These are phyloP conservation scores for Coemansia sp. DNA, from an alignment of 192 early-diverging fungal species.

Conservation along the genomic window DNA sequence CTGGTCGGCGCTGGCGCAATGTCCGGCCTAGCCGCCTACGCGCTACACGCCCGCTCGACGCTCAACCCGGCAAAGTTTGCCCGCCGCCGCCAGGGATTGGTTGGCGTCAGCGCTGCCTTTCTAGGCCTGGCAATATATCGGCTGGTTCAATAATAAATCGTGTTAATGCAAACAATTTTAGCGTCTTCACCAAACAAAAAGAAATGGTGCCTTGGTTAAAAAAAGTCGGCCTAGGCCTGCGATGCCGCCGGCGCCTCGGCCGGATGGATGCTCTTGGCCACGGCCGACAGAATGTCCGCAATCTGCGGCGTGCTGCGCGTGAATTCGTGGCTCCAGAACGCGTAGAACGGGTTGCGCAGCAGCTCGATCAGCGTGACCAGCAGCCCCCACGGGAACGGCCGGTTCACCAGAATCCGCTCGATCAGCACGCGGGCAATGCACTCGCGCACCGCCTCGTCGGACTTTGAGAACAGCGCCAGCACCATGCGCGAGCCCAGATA, in stretches of 20 bases:
- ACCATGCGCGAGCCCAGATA: conserved; percentile 88
- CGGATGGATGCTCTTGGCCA: conserved; percentile 50
- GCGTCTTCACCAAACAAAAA: neutral
- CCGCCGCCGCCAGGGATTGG: conserved; percentile 24
- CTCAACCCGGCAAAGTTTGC: conserved; percentile 30
- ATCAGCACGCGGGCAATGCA: conserved; percentile 92
- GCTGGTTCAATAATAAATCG: neutral
- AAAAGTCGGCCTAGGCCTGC: neutral
- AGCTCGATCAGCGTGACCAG: conserved; percentile 97
- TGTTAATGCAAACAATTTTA: neutral
- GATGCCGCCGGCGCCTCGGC: conserved; percentile 9
- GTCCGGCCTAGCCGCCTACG: conserved; percentile 25
- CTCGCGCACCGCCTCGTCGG: conserved; percentile 81
- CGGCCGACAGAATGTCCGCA: conserved; percentile 48
- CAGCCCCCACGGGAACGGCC: conserved; percentile 97
- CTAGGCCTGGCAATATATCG: conserved; percentile 11
- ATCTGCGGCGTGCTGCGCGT: conserved; percentile 50
- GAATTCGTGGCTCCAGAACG: conserved; percentile 69
- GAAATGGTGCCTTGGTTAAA: too few species aligned
- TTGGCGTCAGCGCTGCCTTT: conserved; percentile 27
- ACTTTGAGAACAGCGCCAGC: conserved; percentile 72
- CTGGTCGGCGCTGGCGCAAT: conserved; percentile 32
- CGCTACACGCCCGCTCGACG: conserved; percentile 12
- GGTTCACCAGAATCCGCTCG: conserved; percentile 92
- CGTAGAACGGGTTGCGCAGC: conserved; percentile 82